Evolutionary conservation across 2,329 filamentous ascomycete genomes (phyloP).

Genomic region (Macrophomina pseudophaseolina): DNA sequence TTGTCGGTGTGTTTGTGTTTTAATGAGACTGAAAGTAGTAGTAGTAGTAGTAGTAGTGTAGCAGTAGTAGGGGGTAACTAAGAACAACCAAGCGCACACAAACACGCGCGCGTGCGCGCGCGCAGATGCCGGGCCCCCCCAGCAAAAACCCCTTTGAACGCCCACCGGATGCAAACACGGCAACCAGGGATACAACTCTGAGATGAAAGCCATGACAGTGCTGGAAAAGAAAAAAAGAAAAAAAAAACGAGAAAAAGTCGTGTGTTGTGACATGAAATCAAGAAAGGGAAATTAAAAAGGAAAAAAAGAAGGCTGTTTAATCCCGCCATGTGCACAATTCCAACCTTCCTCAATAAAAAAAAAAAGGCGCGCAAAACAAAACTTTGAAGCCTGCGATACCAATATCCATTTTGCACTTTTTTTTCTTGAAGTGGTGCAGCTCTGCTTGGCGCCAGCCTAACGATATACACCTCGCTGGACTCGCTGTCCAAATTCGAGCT

Average conservation of each 20-base stretch:
- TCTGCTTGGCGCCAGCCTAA: background rate
- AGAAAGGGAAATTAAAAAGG: background rate
- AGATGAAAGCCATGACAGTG: slow-evolving; percentile 25
- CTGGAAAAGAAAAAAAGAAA: slow-evolving; percentile 10
- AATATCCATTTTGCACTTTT: background rate
- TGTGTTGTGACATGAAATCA: slow-evolving; percentile 27
- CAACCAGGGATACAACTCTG: slow-evolving; percentile 24
- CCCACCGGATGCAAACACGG: slow-evolving; percentile 18
- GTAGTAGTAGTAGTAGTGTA: too few relatives aligned
- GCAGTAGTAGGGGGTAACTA: too few relatives aligned
- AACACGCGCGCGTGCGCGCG: too few relatives aligned
- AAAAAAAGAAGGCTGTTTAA: slow-evolving; percentile 6
- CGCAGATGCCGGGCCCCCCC: slow-evolving; percentile 20
- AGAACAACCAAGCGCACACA: slow-evolving; percentile 6
- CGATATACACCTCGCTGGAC: background rate
- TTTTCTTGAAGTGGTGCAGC: background rate
- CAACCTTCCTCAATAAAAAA: slow-evolving; percentile 7
- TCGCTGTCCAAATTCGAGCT: slow-evolving; percentile 7
- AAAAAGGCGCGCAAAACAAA: background rate
- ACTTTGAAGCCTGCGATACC: slow-evolving; percentile 3
- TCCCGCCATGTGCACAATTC: slow-evolving; percentile 20
- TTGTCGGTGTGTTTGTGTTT: slow-evolving; percentile 6
- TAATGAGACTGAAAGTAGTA: background rate
- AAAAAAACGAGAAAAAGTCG: slow-evolving; percentile 16
- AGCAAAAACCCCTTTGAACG: slow-evolving; percentile 19